Evolutionary conservation across 2,329 filamentous ascomycete genomes (phyloP).

Genomic region (Venturia pyrina): DNA sequence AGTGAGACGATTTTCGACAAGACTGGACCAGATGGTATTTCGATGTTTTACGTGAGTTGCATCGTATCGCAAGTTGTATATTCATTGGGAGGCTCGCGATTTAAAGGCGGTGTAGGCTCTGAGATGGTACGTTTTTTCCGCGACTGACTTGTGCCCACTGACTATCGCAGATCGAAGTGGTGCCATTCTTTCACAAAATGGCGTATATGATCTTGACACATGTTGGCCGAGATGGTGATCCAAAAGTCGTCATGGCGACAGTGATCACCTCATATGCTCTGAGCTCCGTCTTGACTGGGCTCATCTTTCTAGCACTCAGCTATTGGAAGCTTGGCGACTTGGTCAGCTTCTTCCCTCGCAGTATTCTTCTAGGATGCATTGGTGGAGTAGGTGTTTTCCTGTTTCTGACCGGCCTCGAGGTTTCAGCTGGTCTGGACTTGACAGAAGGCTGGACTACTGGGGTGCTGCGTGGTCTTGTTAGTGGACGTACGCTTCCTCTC

Average conservation of each 20-base stretch:
- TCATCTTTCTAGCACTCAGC: conserved; percentile 88
- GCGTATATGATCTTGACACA: conserved; percentile 71
- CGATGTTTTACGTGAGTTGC: conserved; percentile 97
- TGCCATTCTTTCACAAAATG: conserved; percentile 92
- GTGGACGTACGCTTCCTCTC: conserved; percentile 63
- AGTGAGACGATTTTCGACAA: conserved; percentile 76
- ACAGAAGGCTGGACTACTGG: conserved; percentile 71
- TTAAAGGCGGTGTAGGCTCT: conserved; percentile 83
- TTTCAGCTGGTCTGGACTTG: conserved; percentile 63
- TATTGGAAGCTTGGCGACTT: conserved; percentile 79
- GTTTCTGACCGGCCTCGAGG: conserved; percentile 82
- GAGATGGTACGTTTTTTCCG: conserved; percentile 51
- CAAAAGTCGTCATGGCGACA: conserved; percentile 81
- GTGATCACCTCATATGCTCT: conserved; percentile 86
- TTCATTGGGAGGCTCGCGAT: conserved; percentile 73
- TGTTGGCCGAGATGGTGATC: conserved; percentile 64
- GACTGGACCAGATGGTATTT: conserved; percentile 86
- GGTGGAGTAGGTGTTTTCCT: conserved; percentile 96
- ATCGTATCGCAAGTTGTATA: conserved; percentile 89
- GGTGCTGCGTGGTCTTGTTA: conserved; percentile 66
- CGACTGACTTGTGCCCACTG: neutral
- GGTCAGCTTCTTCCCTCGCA: conserved; percentile 91
- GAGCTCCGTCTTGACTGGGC: conserved; percentile 81
- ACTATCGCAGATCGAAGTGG: conserved; percentile 68
- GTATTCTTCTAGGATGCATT: conserved; percentile 94